Evolutionary conservation across 2,329 filamentous ascomycete genomes (phyloP).

Genomic region (Diplodia scrobiculata): DNA sequence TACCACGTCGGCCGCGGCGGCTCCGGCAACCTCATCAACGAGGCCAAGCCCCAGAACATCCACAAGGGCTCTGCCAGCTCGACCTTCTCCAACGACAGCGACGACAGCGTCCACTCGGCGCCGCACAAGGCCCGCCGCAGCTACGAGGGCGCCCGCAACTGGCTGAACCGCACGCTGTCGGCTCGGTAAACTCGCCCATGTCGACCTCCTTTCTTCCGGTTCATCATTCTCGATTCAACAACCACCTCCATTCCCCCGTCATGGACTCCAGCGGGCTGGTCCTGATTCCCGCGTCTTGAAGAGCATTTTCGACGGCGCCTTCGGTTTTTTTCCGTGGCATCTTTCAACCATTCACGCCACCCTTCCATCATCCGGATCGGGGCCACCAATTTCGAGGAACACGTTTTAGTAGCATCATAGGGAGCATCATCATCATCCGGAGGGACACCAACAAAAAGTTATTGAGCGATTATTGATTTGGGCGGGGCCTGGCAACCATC

Average conservation of each 20-base stretch:
- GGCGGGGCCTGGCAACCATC: constrained; percentile 2
- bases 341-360: constrained; percentile 2
- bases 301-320: constrained; percentile 18
- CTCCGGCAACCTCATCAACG: constrained; percentile 57
- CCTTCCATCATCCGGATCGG: not conserved
- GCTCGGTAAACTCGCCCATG: constrained; percentile 7
- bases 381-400: constrained; percentile 6
- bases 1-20: constrained; percentile 67
- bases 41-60: constrained; percentile 39
- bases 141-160: constrained; percentile 44
- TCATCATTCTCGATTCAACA: constrained; percentile 4
- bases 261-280: constrained; percentile 26
- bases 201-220: constrained; percentile 4
- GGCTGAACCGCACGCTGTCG: constrained; percentile 33
- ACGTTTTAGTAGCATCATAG: constrained; percentile 19
- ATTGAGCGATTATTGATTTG: constrained; percentile 21
- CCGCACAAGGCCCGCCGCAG: constrained; percentile 37
- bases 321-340: constrained; percentile 13
- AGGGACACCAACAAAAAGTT: constrained; percentile 25
- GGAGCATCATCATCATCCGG: not conserved
- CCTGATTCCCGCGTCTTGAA: constrained; percentile 27
- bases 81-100: constrained; percentile 33
- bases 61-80: constrained; percentile 41
- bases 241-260: not conserved
- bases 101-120: constrained; percentile 31